Percentiles rank a stretch among this genome's conserved stretches.
phyloP scores from a whole-genome alignment of 2,329 filamentous ascomycete genomes.

The Colletotrichum sp. region DNA sequence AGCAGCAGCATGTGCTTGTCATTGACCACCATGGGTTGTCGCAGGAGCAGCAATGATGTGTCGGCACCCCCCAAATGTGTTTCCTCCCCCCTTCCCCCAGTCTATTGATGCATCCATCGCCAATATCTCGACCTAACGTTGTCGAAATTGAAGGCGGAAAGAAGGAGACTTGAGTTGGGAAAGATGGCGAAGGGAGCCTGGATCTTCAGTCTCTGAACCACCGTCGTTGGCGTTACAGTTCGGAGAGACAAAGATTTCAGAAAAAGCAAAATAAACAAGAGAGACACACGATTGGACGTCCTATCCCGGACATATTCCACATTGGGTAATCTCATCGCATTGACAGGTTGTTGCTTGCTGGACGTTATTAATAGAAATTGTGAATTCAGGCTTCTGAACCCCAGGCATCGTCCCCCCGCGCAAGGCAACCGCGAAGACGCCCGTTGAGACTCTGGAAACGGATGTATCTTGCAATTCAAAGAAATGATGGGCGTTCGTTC shows the following conservation, averaged over 20 bases:
- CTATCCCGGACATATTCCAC: conserved; percentile 5
- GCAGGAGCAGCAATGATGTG: background rate
- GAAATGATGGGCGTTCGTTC: background rate
- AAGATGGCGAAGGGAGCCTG: background rate
- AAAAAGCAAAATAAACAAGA: conserved; percentile 17
- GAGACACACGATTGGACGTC: conserved; percentile 8
- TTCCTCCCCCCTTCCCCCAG: background rate
- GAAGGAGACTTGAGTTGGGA: background rate
- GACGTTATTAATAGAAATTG: conserved; percentile 7
- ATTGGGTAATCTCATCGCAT: conserved; percentile 19
- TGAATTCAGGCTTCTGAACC: background rate
- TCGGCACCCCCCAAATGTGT: background rate
- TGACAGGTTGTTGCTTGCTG: background rate
- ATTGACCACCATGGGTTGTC: background rate
- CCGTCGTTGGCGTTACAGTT: conserved; percentile 5
- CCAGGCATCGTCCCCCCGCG: background rate
- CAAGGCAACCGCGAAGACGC: background rate
- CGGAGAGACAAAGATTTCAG: background rate
- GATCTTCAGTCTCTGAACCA: background rate
- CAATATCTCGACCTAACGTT: background rate
- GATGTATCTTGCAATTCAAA: background rate
- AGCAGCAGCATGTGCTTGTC: background rate
- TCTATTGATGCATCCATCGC: background rate
- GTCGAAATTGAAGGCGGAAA: background rate
- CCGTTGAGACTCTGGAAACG: background rate